phyloP scores from a whole-genome alignment of 2,329 filamentous ascomycete species.

The Fusarium sp. region DNA sequence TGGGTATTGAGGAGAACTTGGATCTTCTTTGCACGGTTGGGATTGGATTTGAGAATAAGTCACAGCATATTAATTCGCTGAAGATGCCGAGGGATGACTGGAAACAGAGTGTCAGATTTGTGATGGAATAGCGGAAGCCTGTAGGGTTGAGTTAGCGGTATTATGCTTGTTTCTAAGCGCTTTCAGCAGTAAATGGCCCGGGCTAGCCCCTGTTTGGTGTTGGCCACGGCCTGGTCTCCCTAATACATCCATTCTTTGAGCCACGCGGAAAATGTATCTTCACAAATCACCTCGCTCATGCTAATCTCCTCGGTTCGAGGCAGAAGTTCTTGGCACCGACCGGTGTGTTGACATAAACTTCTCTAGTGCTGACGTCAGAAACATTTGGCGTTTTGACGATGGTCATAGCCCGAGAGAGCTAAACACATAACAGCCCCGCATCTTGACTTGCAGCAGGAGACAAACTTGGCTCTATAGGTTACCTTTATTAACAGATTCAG shows the following conservation, averaged over 20 bases:
- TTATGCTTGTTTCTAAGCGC: not conserved
- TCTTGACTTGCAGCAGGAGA: not conserved
- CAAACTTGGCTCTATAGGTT: fast-evolving
- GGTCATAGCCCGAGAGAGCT: not conserved
- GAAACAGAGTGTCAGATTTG: constrained; percentile 13
- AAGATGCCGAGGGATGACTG: constrained; percentile 25
- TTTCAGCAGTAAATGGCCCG: not conserved
- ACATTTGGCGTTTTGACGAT: not conserved
- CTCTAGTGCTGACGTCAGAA: constrained; percentile 6
- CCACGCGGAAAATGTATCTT: fast-evolving
- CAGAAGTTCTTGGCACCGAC: not conserved
- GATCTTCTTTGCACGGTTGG: constrained; percentile 14
- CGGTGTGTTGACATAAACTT: not conserved
- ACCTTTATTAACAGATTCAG: too few species aligned
- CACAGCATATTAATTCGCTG: constrained; percentile 2
- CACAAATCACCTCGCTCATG: not conserved
- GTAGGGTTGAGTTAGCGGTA: not conserved
- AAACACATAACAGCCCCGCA: not conserved
- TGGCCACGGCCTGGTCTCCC: fast-evolving
- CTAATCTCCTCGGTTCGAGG: not conserved
- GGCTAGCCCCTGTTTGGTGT: not conserved
- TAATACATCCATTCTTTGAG: fast-evolving
- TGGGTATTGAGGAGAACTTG: constrained; percentile 1
- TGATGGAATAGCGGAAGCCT: not conserved
- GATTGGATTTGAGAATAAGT: constrained; percentile 19